These are phyloP conservation scores for Chlamydomonas eustigma DNA, from an alignment of 139 green algal genomes.

Conservation along the genomic window DNA sequence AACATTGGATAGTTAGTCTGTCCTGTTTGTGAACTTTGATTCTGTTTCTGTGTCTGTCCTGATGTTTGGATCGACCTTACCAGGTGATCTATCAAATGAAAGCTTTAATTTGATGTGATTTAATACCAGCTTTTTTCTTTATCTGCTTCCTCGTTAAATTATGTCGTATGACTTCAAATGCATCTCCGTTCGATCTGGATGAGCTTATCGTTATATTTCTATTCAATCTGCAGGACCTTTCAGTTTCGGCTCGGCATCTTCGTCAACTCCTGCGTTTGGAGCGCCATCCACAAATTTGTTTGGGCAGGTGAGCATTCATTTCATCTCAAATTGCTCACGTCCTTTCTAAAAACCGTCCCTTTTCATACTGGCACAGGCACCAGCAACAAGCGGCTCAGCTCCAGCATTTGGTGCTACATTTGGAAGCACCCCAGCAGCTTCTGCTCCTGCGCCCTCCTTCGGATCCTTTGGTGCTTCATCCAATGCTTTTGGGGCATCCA, in stretches of 20 bases:
- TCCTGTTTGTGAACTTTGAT: too few species aligned
- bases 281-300: background rate
- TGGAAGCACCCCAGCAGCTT: background rate
- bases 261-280: background rate
- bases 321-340: too few species aligned
- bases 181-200: background rate
- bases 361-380: background rate
- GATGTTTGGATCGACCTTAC: too few species aligned
- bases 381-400: slow-evolving; percentile 5
- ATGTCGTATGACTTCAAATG: background rate
- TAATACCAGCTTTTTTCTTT: too few species aligned
- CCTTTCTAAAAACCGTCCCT: background rate
- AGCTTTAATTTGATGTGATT: too few species aligned
- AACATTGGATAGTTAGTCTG: too few species aligned
- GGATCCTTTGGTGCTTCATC: too few species aligned
- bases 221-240: background rate
- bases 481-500: slow-evolving; percentile 17
- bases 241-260: background rate
- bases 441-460: too few species aligned
- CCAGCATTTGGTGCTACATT: background rate
- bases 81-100: too few species aligned
- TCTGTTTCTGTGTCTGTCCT: too few species aligned
- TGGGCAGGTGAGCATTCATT: too few species aligned
- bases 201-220: background rate
- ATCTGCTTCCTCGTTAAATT: too few species aligned